Conservation (phyloP, 257 asterid genomes). For the Dorcoceras hygrometricum region DNA sequence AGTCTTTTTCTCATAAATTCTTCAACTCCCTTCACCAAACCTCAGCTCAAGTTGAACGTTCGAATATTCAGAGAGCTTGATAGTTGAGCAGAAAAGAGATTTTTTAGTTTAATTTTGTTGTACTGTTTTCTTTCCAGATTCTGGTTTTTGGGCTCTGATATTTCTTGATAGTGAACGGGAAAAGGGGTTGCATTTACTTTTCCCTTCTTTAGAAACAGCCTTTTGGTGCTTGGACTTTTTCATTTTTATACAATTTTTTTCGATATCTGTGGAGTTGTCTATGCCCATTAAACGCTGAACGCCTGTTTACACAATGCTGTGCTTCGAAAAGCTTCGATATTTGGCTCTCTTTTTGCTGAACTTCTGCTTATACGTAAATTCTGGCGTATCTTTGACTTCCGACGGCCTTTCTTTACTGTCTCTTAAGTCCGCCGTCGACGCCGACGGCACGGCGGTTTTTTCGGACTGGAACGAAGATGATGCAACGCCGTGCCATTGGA, state of each 20-base stretch:
- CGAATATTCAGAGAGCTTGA: not conserved
- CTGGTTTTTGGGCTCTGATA: not conserved
- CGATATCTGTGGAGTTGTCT: constrained; percentile 9
- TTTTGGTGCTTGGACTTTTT: constrained; percentile 3
- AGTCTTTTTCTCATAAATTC: constrained; percentile 62
- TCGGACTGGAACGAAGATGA: constrained; percentile 80
- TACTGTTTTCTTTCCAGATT: not conserved
- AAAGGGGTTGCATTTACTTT: constrained; percentile 21
- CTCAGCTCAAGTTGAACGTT: constrained; percentile 21
- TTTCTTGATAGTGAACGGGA: constrained; percentile 8
- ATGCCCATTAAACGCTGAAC: constrained; percentile 7
- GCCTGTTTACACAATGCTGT: constrained; percentile 31
- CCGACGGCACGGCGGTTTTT: constrained; percentile 41
- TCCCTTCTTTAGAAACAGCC: constrained; percentile 1
- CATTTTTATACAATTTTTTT: not conserved
- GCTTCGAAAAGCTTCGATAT: constrained; percentile 20
- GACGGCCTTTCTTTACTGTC: constrained; percentile 83
- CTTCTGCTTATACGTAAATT: constrained; percentile 18
- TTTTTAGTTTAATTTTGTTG: not conserved
- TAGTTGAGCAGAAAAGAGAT: not conserved
- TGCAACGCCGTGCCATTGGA: constrained; percentile 76
- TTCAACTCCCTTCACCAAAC: constrained; percentile 37
- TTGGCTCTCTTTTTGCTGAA: constrained; percentile 30
- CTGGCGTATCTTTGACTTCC: constrained; percentile 39
- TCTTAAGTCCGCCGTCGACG: constrained; percentile 69